A percentile compares a stretch with the other conserved stretches of the same genome.
Evolutionary conservation across 2,329 filamentous ascomycete genomes (phyloP).

Genomic region (Beauveria brongniartii): DNA sequence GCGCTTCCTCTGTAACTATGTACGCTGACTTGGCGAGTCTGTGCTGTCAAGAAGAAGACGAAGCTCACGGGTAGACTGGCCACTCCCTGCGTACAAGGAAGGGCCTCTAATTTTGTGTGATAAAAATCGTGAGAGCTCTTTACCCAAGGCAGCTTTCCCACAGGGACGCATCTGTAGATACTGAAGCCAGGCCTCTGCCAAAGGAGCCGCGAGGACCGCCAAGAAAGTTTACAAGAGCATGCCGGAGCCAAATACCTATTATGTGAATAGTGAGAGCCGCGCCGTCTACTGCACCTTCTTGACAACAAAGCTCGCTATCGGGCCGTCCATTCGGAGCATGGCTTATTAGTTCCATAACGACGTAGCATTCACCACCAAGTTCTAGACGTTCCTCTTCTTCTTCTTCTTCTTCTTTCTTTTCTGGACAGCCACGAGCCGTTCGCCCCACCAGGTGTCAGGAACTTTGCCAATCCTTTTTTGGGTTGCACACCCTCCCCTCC

Average conservation of each 20-base stretch:
- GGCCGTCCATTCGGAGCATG: constrained; percentile 5
- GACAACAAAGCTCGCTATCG: constrained; percentile 1
- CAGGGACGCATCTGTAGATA: neutral
- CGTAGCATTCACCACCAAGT: constrained; percentile 7
- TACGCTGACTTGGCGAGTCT: neutral
- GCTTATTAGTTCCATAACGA: constrained; percentile 5
- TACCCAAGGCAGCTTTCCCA: neutral
- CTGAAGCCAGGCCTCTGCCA: neutral
- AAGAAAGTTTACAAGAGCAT: neutral
- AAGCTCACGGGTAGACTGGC: neutral
- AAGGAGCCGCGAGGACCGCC: neutral
- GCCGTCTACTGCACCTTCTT: neutral
- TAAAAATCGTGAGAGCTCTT: neutral
- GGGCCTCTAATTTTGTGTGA: too few relatives aligned
- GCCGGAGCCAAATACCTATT: neutral
- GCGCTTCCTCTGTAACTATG: neutral
- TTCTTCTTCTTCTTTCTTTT: neutral
- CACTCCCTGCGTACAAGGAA: too few relatives aligned
- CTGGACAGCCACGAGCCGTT: neutral
- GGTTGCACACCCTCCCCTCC: neutral
- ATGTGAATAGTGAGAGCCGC: neutral
- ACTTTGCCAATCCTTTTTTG: neutral
- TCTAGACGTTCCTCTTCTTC: neutral
- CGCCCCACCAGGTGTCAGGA: neutral
- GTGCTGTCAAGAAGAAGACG: neutral